Evolutionary conservation across 2,329 filamentous ascomycete species (phyloP), one percentile per base, ranked within the genome.

Genomic region (Tolypocladium guangdongense): DNA sequence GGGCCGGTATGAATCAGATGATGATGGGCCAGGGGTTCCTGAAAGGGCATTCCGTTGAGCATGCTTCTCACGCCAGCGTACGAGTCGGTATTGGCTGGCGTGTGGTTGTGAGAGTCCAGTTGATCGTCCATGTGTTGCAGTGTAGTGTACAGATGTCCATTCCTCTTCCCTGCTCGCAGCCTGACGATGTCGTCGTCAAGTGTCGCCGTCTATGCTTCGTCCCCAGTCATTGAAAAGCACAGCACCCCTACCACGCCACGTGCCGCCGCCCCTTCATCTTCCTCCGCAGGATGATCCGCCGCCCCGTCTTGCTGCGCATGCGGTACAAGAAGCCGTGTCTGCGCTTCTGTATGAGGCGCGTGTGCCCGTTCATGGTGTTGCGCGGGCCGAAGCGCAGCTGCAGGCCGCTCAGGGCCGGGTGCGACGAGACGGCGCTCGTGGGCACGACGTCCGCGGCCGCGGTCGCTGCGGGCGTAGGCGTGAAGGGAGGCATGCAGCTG

Each of bases 311-410:
- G 47, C 74, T 75, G 58, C 73, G 69, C 58, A 74, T 65, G 38
- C 80, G 70, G 58, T 70, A 73, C 49, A 84, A 65, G 60, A 82
- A 84, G 1, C 81, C 81, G 58, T 78, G 75, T 58, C 80, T 73
- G 27, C 80, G 73, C 73, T 83, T 83, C 67, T 82, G 78, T 16
- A 82, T 65, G 52, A 83, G 68, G 37, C 80, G 73, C 52, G 76
- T 80, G 53, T 74, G 68, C 50, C 73, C 68, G 53, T 77, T 74
- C 77, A 82, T 77, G 35, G 78, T 83, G 62, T 80, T 74, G 55
- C 80, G 75, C 49, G 80, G 80, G 1, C 78, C 80, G 69, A 76
- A 83, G 53, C 80, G 77, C 58, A 82, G 69, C 68, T 82, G 79
- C 64, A 67, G 65, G 49, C 68, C 73, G 6, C 63, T 66, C n/a